A percentile compares a stretch with the other conserved stretches of the same genome.
Evolutionary conservation across 176 grass and related monocot species (phyloP).

Genomic region (Lolium perenne): DNA sequence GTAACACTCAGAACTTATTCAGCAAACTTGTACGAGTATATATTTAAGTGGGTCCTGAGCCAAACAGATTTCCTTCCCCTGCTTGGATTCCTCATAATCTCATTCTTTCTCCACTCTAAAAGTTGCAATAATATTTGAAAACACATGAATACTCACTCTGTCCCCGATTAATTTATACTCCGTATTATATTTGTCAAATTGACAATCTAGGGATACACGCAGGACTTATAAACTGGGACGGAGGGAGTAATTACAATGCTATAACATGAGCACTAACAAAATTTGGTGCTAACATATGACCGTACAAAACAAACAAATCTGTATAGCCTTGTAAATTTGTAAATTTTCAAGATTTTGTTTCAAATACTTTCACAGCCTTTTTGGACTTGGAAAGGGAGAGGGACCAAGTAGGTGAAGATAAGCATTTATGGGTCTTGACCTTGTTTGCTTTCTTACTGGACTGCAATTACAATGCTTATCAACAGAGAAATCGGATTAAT

Average conservation of each 20-base stretch:
- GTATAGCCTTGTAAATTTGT: neutral
- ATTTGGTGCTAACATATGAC: neutral
- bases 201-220: too few relatives aligned
- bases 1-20: neutral
- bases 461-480: constrained; percentile 24
- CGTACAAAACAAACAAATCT: neutral
- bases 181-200: too few relatives aligned
- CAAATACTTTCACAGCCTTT: neutral
- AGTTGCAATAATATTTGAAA: neutral
- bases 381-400: neutral
- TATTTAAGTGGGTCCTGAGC: constrained; percentile 29
- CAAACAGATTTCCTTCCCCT: neutral
- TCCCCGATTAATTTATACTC: too few relatives aligned
- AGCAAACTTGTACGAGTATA: neutral
- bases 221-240: too few relatives aligned
- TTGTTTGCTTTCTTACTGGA: constrained; percentile 30
- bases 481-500: neutral
- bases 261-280: neutral
- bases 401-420: neutral
- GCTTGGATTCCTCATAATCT: neutral
- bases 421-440: neutral
- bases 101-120: neutral
- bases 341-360: neutral
- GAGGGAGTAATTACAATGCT: neutral
- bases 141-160: too few relatives aligned